A percentile compares a stretch with the other conserved stretches of the same genome.
Evolutionary conservation across 768 basidiomycete genomes (phyloP).

Genomic region (Leccinum rimulosum): DNA sequence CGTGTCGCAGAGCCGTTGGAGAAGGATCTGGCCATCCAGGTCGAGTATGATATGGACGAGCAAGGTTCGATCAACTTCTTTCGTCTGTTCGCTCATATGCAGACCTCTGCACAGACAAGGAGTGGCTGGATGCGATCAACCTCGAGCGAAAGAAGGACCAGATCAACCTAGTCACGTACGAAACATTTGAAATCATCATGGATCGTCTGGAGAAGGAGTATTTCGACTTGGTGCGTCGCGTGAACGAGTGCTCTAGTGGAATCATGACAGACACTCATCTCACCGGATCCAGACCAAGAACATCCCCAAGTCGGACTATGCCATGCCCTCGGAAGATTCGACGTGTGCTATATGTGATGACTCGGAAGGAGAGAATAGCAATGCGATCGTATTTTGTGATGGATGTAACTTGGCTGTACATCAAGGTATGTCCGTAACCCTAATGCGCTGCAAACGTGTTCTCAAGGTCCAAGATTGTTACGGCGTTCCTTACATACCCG

Average conservation of each 20-base stretch:
- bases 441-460: neutral
- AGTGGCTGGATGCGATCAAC: conserved; percentile 91
- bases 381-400: conserved; percentile 99
- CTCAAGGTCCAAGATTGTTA: conserved; percentile 77
- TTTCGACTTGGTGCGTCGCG: conserved; percentile 80
- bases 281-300: conserved; percentile 70
- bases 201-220: conserved; percentile 98
- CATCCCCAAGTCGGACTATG: conserved; percentile 84
- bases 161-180: conserved; percentile 69
- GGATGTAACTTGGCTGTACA: conserved; percentile 99
- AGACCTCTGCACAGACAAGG: conserved; percentile 60
- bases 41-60: conserved; percentile 99
- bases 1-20: conserved; percentile 76
- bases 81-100: conserved; percentile 4
- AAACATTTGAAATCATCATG: conserved; percentile 94
- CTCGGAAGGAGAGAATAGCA: conserved; percentile 97
- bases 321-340: conserved; percentile 90
- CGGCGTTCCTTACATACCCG: conserved; percentile 98
- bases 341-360: conserved; percentile 98
- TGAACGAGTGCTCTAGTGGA: neutral
- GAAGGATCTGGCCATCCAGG: conserved; percentile 85
- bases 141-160: conserved; percentile 75
- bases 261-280: conserved; percentile 5
- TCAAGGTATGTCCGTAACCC: conserved; percentile 64
- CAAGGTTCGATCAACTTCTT: conserved; percentile 58